Evolutionary conservation across 2,329 filamentous ascomycete genomes (phyloP).

Genomic region (Epichloe bromicola): DNA sequence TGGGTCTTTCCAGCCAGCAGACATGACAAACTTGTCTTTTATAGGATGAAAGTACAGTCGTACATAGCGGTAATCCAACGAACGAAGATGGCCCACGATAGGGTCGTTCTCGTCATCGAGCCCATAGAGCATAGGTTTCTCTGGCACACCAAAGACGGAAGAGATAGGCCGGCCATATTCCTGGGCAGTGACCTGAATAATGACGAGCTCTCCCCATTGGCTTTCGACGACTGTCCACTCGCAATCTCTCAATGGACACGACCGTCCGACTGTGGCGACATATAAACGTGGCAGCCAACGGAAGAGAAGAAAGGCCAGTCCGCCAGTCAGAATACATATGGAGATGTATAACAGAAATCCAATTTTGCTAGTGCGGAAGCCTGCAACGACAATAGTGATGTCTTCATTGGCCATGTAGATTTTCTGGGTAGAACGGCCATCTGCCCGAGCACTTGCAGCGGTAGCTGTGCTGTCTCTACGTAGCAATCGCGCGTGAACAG

Average conservation of each 20-base stretch:
- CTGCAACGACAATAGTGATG: constrained; percentile 82
- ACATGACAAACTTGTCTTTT: constrained; percentile 77
- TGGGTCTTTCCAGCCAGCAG: constrained; percentile 89
- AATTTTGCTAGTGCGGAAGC: constrained; percentile 64
- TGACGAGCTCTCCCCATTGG: constrained; percentile 84
- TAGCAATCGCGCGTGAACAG: constrained; percentile 51
- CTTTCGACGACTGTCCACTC: constrained; percentile 95
- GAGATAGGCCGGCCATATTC: constrained; percentile 42
- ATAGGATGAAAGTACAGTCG: constrained; percentile 83
- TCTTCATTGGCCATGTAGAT: constrained; percentile 90
- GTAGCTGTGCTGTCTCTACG: constrained; percentile 60
- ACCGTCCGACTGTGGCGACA: constrained; percentile 58
- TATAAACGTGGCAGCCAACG: constrained; percentile 86
- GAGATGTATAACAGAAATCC: constrained; percentile 58
- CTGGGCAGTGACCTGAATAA: constrained; percentile 52
- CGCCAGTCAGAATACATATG: constrained; percentile 60
- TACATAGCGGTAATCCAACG: constrained; percentile 86
- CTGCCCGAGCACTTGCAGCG: constrained; percentile 47
- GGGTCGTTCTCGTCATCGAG: constrained; percentile 57
- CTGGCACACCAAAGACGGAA: constrained; percentile 53
- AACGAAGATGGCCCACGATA: constrained; percentile 59
- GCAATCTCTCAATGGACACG: constrained; percentile 57
- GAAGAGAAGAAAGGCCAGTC: constrained; percentile 71
- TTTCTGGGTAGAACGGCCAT: constrained; percentile 68
- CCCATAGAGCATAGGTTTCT: constrained; percentile 42